These are phyloP conservation scores for Karstenula rhodostoma DNA, from an alignment of 2,329 filamentous ascomycete species.

Conservation along the genomic window DNA sequence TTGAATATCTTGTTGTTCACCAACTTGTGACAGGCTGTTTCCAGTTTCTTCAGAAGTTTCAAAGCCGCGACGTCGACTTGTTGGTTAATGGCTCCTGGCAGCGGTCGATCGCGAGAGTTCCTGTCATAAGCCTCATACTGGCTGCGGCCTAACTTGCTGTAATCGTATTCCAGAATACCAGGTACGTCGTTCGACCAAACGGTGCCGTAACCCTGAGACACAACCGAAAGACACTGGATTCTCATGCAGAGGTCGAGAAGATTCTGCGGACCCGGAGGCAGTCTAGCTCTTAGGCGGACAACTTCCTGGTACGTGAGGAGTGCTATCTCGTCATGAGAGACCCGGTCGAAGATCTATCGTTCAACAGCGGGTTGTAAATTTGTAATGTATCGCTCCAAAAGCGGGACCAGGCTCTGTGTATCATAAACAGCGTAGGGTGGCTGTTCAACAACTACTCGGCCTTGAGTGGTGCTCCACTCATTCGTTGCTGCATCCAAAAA, in stretches of 20 bases:
- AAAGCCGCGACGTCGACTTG: slow-evolving; percentile 49
- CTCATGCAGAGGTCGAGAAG: slow-evolving; percentile 43
- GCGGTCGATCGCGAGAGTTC: slow-evolving; percentile 40
- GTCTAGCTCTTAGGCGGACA: slow-evolving; percentile 35
- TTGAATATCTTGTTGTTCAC: slow-evolving; percentile 41
- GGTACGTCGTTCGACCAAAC: slow-evolving; percentile 42
- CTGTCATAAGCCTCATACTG: slow-evolving; percentile 48
- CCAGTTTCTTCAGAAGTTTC: slow-evolving; percentile 41
- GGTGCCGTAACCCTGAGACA: slow-evolving; percentile 49
- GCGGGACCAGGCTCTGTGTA: slow-evolving; percentile 35
- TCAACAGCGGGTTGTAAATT: slow-evolving; percentile 39
- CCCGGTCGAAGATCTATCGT: slow-evolving; percentile 41
- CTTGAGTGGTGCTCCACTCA: slow-evolving; percentile 41
- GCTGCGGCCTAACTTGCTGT: slow-evolving; percentile 37
- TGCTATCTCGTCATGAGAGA: slow-evolving; percentile 39
- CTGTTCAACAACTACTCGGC: slow-evolving; percentile 37
- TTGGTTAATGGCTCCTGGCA: slow-evolving; percentile 46
- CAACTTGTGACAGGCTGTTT: slow-evolving; percentile 41
- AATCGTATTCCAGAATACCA: slow-evolving; percentile 44
- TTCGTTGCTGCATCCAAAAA: slow-evolving; percentile 40
- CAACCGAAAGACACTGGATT: slow-evolving; percentile 45
- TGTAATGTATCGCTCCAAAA: slow-evolving; percentile 40
- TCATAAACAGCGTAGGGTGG: slow-evolving; percentile 48
- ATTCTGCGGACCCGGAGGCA: slow-evolving; percentile 23
- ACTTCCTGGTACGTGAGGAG: slow-evolving; percentile 44